Percentiles rank a stretch among this genome's conserved stretches.
Evolutionary conservation across 495 filamentous ascomycete genomes (phyloP).

Genomic region (Neurospora discreta): DNA sequence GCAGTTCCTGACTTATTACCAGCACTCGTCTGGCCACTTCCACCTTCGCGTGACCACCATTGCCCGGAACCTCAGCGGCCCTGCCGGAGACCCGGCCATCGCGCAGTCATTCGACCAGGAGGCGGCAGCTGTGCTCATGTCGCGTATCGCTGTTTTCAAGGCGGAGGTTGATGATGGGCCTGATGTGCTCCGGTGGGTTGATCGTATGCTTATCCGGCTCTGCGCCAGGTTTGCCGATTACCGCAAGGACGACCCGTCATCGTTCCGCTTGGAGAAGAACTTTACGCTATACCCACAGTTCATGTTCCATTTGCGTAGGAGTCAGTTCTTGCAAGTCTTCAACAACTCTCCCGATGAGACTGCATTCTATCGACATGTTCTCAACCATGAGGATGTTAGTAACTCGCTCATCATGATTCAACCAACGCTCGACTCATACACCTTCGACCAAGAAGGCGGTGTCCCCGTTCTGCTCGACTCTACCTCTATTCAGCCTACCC

Average conservation of each 20-base stretch:
- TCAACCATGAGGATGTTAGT: constrained; percentile 94
- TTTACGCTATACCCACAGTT: constrained; percentile 99
- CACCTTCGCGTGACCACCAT: constrained; percentile 94
- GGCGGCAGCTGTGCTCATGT: constrained; percentile 96
- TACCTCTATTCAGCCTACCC: constrained; percentile 86
- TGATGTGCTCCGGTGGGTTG: constrained; percentile 98
- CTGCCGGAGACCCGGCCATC: constrained; percentile 92
- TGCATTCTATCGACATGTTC: constrained; percentile 92
- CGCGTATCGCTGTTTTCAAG: constrained; percentile 96
- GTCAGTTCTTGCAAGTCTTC: constrained; percentile 98
- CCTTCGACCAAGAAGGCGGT: constrained; percentile 83
- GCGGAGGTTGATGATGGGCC: constrained; percentile 97
- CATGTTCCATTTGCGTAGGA: constrained; percentile 97
- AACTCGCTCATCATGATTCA: constrained; percentile 99
- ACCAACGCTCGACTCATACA: constrained; percentile 94
- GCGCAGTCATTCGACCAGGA: constrained; percentile 98
- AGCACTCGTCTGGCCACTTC: constrained; percentile 91
- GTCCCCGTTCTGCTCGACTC: constrained; percentile 91
- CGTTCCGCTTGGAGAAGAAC: constrained; percentile 97
- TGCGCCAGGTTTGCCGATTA: constrained; percentile 98
- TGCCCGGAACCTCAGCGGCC: constrained; percentile 81
- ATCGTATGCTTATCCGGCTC: constrained; percentile 94
- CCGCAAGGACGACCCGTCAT: constrained; percentile 94
- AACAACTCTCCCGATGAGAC: constrained; percentile 99
- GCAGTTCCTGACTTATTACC: constrained; percentile 98